Evolutionary conservation across 768 basidiomycete species (phyloP).

Genomic region (Tricholoma sp.): DNA sequence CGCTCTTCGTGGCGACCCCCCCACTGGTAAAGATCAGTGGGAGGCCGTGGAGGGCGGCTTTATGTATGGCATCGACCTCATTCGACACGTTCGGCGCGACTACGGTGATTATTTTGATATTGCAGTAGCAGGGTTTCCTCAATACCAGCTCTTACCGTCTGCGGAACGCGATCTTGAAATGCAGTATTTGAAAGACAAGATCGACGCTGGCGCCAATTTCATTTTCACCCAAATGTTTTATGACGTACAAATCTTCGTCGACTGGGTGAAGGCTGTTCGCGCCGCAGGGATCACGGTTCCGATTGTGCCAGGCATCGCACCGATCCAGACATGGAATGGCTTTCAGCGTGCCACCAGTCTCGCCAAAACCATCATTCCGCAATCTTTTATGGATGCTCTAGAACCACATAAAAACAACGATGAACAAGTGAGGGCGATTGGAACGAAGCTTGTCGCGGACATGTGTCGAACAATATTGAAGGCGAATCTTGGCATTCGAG

Average conservation of each 20-base stretch:
- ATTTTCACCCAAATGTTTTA: constrained; percentile 99
- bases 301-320: constrained; percentile 90
- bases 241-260: constrained; percentile 85
- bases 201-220: constrained; percentile 85
- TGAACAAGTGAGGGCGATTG: constrained; percentile 86
- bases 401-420: constrained; percentile 90
- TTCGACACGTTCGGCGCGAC: constrained; percentile 74
- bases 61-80: constrained; percentile 86
- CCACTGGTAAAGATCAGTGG: constrained; percentile 85
- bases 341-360: constrained; percentile 80
- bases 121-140: constrained; percentile 90
- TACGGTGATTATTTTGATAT: constrained; percentile 96
- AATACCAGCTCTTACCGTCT: constrained; percentile 65
- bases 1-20: constrained; percentile 91
- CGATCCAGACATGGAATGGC: constrained; percentile 95
- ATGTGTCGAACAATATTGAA: constrained; percentile 87
- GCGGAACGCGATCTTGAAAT: constrained; percentile 78
- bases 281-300: constrained; percentile 85
- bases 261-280: constrained; percentile 82
- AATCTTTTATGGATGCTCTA: constrained; percentile 65
- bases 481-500: constrained; percentile 77
- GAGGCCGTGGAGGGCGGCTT: constrained; percentile 90
- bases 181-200: constrained; percentile 81
- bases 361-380: constrained; percentile 76
- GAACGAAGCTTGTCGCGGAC: constrained; percentile 90